These are phyloP conservation scores for Capsella bursapastoris DNA, from an alignment of 345 rosid genomes.

Conservation along the genomic window DNA sequence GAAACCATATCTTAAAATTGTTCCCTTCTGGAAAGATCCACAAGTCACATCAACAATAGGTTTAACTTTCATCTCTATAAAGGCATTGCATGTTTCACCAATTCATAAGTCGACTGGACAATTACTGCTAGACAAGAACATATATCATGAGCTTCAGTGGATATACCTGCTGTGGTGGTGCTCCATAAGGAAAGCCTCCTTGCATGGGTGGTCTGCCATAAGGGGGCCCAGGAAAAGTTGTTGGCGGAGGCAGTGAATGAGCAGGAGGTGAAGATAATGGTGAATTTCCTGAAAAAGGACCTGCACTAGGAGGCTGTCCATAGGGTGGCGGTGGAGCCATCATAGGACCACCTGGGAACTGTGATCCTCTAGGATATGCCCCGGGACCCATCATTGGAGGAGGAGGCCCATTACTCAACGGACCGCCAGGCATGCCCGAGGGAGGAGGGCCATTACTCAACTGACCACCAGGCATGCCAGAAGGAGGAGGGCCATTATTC, in stretches of 20 bases:
- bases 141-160: not conserved
- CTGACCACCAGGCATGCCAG: not conserved
- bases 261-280: constrained; percentile 40
- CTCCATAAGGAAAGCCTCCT: constrained; percentile 40
- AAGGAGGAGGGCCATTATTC: constrained; percentile 25
- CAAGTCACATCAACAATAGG: constrained; percentile 11
- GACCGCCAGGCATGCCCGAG: constrained; percentile 11
- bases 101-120: not conserved
- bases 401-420: constrained; percentile 12
- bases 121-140: constrained; percentile 3
- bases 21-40: constrained; percentile 3
- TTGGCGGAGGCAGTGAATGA: constrained; percentile 38
- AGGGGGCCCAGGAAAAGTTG: constrained; percentile 39
- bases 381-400: constrained; percentile 36
- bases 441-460: constrained; percentile 1
- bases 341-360: constrained; percentile 28
- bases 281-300: constrained; percentile 33
- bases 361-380: constrained; percentile 36
- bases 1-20: not conserved
- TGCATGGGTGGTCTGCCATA: constrained; percentile 37
- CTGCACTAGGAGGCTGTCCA: constrained; percentile 40
- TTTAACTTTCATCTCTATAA: constrained; percentile 7
- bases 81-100: constrained; percentile 25
- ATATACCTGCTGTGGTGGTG: constrained; percentile 42
- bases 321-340: constrained; percentile 41